phyloP scores from a whole-genome alignment of 805 yeast species.

The Scheffersomyces spartinae region DNA sequence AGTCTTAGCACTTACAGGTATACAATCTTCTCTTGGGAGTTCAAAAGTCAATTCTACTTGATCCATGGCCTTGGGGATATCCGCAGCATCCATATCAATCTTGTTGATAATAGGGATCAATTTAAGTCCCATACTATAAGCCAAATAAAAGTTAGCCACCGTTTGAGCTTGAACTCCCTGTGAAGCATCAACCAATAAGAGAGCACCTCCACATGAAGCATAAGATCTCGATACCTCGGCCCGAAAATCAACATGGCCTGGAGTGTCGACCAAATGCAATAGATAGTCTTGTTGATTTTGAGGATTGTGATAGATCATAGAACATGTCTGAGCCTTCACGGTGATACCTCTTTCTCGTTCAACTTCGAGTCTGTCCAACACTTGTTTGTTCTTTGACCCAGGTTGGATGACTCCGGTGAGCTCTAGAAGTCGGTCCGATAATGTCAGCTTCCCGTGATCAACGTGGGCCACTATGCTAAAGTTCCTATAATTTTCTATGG shows the following conservation, averaged over 20 bases:
- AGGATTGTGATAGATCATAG: slow-evolving; percentile 66
- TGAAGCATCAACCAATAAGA: slow-evolving; percentile 82
- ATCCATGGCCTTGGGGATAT: slow-evolving; percentile 65
- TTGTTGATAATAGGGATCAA: slow-evolving; percentile 86
- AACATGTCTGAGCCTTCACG: slow-evolving; percentile 92
- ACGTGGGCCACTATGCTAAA: slow-evolving; percentile 96
- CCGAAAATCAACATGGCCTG: slow-evolving; percentile 95
- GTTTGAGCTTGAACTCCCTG: slow-evolving; percentile 98
- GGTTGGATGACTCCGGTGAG: slow-evolving; percentile 80
- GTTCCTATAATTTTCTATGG: slow-evolving; percentile 73
- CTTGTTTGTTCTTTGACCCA: slow-evolving; percentile 62
- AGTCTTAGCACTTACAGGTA: slow-evolving; percentile 86
- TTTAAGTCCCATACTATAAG: slow-evolving; percentile 72
- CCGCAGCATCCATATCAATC: slow-evolving; percentile 82
- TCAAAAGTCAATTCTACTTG: slow-evolving; percentile 84
- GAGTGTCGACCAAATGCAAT: slow-evolving; percentile 88
- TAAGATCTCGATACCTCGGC: slow-evolving; percentile 89
- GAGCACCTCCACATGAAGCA: slow-evolving; percentile 94
- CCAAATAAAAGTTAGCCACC: slow-evolving; percentile 91
- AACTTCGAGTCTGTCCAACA: slow-evolving; percentile 83
- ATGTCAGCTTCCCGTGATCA: slow-evolving; percentile 81
- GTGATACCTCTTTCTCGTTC: slow-evolving; percentile 96
- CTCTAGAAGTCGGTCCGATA: slow-evolving; percentile 80
- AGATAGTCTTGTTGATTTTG: slow-evolving; percentile 63
- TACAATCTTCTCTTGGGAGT: slow-evolving; percentile 57